phyloP scores from a whole-genome alignment of 108 stramenopile genomes.

The Bacterosira constricta region DNA sequence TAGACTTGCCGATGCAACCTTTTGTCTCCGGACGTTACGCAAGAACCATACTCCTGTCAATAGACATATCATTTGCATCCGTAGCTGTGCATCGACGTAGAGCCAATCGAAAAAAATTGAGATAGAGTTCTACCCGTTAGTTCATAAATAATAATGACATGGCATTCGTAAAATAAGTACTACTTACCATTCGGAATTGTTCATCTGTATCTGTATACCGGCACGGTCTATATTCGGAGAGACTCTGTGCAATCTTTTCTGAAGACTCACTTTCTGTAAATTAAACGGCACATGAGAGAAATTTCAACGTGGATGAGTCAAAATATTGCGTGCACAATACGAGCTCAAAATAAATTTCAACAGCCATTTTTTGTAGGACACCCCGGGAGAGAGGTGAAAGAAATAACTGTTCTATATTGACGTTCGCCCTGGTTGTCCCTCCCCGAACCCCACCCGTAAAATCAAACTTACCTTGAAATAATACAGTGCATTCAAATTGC shows the following conservation, averaged over 20 bases:
- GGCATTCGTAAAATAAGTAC: not conserved
- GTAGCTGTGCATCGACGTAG: conserved; percentile 4
- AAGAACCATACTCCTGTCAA: conserved; percentile 32
- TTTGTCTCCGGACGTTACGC: conserved; percentile 34
- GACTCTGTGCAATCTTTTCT: conserved; percentile 21
- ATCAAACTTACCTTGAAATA: conserved; percentile 35
- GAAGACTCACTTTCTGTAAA: conserved; percentile 18
- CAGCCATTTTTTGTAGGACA: no score
- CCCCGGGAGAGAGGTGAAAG: no score
- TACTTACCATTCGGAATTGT: conserved; percentile 35
- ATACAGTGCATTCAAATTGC: conserved; percentile 31
- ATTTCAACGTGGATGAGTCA: no score
- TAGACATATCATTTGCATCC: conserved; percentile 43
- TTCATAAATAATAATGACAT: not conserved
- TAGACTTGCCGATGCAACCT: conserved; percentile 37
- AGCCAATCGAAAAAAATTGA: not conserved
- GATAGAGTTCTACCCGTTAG: not conserved
- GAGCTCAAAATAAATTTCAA: no score
- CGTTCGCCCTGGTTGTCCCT: no score
- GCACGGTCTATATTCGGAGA: conserved; percentile 37
- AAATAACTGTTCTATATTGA: no score
- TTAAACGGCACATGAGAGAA: not conserved
- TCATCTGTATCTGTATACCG: conserved; percentile 41
- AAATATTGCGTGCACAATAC: no score
- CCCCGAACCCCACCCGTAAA: not conserved